Evolutionary conservation across 2,329 filamentous ascomycete species (phyloP).

Genomic region (Alternaria longipes): DNA sequence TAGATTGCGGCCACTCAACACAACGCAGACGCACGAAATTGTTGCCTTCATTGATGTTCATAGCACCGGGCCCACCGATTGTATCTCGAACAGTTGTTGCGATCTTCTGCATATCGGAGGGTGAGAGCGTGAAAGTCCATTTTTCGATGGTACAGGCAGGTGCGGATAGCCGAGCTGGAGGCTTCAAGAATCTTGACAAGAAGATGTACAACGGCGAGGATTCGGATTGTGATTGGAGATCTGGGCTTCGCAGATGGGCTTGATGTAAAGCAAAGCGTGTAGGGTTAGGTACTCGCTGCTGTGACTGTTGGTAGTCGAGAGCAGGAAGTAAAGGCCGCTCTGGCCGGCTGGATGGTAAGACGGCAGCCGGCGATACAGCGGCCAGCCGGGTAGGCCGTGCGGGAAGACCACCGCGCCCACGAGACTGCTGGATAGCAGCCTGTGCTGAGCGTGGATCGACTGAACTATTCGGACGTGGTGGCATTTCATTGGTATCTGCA

Average conservation of each 20-base stretch:
- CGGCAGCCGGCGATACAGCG: background rate
- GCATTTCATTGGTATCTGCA: background rate
- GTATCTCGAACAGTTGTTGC: conserved; percentile 41
- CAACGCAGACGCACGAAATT: conserved; percentile 75
- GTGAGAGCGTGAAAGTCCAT: conserved; percentile 60
- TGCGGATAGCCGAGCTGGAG: conserved; percentile 54
- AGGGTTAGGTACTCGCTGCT: conserved; percentile 57
- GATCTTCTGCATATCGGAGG: conserved; percentile 50
- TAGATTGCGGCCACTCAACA: conserved; percentile 56
- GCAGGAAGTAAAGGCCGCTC: conserved; percentile 48
- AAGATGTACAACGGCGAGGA: conserved; percentile 63
- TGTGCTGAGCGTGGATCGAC: conserved; percentile 8
- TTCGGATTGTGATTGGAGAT: conserved; percentile 47
- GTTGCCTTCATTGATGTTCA: conserved; percentile 60
- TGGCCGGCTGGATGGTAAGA: background rate
- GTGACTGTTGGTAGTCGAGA: conserved; percentile 41
- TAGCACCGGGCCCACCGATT: conserved; percentile 40
- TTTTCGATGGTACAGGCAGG: conserved; percentile 52
- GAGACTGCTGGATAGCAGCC: conserved; percentile 13
- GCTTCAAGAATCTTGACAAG: conserved; percentile 61
- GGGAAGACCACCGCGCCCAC: conserved; percentile 6
- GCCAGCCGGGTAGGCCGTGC: background rate
- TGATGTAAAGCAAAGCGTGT: conserved; percentile 65
- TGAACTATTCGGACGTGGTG: background rate
- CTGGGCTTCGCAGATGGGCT: conserved; percentile 64